A percentile compares a stretch with the other conserved stretches of the same genome.
phyloP scores from a whole-genome alignment of 441 rosid species.

The Croton laevigatus region DNA sequence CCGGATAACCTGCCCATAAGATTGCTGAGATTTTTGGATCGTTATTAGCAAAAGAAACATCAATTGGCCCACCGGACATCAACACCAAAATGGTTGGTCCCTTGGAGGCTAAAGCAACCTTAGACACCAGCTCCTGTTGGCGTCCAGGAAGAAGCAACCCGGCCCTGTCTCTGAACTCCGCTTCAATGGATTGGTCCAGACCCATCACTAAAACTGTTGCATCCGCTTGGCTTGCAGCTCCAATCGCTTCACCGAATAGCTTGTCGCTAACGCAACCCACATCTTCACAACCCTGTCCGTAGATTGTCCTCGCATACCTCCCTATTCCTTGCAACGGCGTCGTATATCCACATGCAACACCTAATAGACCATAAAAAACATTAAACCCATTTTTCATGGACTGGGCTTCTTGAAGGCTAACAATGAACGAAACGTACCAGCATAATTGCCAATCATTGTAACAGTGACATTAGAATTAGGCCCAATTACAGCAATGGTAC shows the following conservation, averaged over 20 bases:
- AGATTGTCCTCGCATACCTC: slow-evolving; percentile 50
- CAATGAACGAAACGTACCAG: slow-evolving; percentile 36
- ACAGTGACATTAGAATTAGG: slow-evolving; percentile 70
- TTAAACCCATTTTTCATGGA: background rate
- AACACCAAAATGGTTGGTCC: slow-evolving; percentile 64
- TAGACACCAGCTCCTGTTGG: slow-evolving; percentile 66
- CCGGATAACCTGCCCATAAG: slow-evolving; percentile 94
- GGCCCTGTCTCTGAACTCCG: slow-evolving; percentile 63
- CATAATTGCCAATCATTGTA: slow-evolving; percentile 93
- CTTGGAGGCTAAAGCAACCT: slow-evolving; percentile 52
- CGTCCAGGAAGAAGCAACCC: slow-evolving; percentile 77
- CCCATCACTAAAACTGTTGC: slow-evolving; percentile 87
- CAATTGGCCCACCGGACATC: slow-evolving; percentile 92
- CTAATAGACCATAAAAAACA: slow-evolving; percentile 22
- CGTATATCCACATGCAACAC: slow-evolving; percentile 76
- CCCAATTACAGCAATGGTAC: slow-evolving; percentile 65
- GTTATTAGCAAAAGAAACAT: slow-evolving; percentile 58
- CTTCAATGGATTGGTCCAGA: slow-evolving; percentile 82
- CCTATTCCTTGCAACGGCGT: slow-evolving; percentile 71
- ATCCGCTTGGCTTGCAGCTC: slow-evolving; percentile 62
- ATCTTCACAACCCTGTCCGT: slow-evolving; percentile 58
- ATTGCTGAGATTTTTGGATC: slow-evolving; percentile 51
- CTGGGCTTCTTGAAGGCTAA: too few relatives aligned
- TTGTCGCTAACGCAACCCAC: slow-evolving; percentile 56
- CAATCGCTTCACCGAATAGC: slow-evolving; percentile 49